Evolutionary conservation across 2,329 filamentous ascomycete species (phyloP).

Genomic region (Aspergillus pseudotamarii): DNA sequence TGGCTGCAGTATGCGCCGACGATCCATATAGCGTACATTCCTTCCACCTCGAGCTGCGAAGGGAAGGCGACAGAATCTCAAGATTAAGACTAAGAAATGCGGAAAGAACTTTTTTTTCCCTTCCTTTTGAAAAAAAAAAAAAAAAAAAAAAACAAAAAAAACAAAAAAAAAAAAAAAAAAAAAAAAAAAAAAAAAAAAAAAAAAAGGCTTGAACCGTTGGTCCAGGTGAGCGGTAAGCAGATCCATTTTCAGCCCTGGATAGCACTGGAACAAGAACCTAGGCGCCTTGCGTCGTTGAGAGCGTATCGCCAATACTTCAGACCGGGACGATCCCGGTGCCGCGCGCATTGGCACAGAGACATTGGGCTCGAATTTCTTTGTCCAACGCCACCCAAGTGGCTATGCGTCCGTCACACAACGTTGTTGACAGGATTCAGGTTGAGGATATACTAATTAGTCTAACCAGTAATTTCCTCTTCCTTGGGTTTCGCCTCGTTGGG

Average conservation of each 20-base stretch:
- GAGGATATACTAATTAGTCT: background rate
- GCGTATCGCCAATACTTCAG: background rate
- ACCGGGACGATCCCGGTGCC: background rate
- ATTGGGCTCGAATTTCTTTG: conserved; percentile 16
- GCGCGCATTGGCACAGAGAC: background rate
- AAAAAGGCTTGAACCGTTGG: background rate
- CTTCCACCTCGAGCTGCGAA: background rate
- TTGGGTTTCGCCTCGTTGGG: background rate
- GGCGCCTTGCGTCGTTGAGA: conserved; percentile 9
- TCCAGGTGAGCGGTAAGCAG: background rate
- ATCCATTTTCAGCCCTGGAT: background rate
- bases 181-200: background rate
- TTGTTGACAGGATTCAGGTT: background rate
- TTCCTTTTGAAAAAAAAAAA: background rate
- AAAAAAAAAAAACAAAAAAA: too few relatives aligned
- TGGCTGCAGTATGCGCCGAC: conserved; percentile 4
- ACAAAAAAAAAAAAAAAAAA: background rate
- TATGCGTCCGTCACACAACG: conserved; percentile 11
- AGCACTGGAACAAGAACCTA: background rate
- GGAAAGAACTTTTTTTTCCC: background rate
- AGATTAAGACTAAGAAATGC: background rate
- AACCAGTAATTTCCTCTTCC: background rate
- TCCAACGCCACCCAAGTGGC: conserved; percentile 20
- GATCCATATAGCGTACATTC: background rate
- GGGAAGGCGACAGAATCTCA: background rate